These are phyloP conservation scores for Beauveria brongniartii DNA, from an alignment of 2,329 filamentous ascomycete species.

Conservation along the genomic window DNA sequence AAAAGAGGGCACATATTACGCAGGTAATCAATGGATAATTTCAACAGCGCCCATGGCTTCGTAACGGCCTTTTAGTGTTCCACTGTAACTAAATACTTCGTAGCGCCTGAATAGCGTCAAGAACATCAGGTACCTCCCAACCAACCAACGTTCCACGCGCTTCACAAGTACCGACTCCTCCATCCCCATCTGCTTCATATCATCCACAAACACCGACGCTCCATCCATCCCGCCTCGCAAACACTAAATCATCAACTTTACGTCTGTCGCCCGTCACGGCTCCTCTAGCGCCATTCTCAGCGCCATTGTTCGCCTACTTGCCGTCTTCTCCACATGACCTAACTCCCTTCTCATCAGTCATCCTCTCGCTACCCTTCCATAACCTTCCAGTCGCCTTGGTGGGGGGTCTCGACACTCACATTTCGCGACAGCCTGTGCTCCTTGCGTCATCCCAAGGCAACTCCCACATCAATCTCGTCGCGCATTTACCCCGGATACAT, in stretches of 20 bases:
- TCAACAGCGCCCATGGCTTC: no score
- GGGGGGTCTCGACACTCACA: not conserved
- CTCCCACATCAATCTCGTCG: not conserved
- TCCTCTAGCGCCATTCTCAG: not conserved
- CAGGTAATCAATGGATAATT: no score
- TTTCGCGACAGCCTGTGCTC: slow-evolving; percentile 9
- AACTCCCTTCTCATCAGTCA: not conserved
- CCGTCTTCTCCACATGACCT: not conserved
- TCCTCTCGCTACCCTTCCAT: not conserved
- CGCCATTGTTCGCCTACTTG: not conserved
- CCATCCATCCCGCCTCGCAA: not conserved
- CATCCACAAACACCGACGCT: not conserved
- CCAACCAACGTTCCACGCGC: not conserved
- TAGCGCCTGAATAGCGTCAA: not conserved
- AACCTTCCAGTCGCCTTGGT: not conserved
- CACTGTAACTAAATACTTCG: not conserved
- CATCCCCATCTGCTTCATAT: not conserved
- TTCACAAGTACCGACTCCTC: not conserved
- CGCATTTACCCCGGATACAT: slow-evolving; percentile 1
- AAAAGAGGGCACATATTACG: no score
- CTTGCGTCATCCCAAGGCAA: slow-evolving; percentile 9
- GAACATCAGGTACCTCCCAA: not conserved
- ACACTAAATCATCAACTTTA: not conserved
- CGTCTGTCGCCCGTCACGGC: not conserved
- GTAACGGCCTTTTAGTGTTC: not conserved